A percentile compares a stretch with the other conserved stretches of the same genome.
Evolutionary conservation across 1,139 yeast genomes (phyloP).

Genomic region (Fermentozyma sake): DNA sequence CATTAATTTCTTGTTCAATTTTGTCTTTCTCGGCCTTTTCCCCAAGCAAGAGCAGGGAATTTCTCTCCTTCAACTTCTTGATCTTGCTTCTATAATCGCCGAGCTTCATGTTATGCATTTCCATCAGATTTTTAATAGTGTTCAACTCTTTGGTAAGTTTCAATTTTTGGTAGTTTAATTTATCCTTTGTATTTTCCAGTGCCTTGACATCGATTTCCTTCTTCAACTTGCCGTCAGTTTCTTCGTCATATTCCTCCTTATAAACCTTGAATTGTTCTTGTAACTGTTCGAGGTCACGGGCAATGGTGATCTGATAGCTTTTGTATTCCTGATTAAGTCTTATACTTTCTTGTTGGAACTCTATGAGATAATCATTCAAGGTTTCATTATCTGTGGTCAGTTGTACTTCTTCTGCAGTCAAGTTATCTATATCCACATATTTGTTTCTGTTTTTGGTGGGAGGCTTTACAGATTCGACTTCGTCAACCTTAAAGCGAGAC

Average conservation of each 20-base stretch:
- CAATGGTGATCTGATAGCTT: conserved; percentile 15
- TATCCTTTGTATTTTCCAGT: conserved; percentile 30
- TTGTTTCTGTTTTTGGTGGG: conserved; percentile 2
- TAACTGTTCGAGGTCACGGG: conserved; percentile 21
- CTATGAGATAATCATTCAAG: conserved; percentile 20
- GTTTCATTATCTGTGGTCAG: conserved; percentile 9
- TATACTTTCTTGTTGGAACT: conserved; percentile 27
- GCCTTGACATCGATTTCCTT: conserved; percentile 31
- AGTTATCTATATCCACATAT: conserved; percentile 6
- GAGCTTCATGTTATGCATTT: conserved; percentile 17
- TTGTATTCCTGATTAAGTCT: conserved; percentile 23
- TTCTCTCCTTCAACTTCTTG: conserved; percentile 23
- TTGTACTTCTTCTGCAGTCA: conserved; percentile 9
- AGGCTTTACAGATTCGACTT: conserved; percentile 1
- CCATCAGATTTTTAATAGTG: conserved; percentile 17
- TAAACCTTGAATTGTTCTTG: conserved; percentile 15
- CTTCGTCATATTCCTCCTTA: conserved; percentile 29
- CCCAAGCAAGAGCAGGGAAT: conserved; percentile 15
- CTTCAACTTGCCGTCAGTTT: conserved; percentile 25
- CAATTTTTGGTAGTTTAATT: conserved; percentile 26
- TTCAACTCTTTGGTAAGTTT: conserved; percentile 28
- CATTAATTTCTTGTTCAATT: conserved; percentile 12
- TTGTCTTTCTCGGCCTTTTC: conserved; percentile 21
- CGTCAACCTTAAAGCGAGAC: neutral
- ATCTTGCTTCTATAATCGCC: conserved; percentile 20